These are phyloP conservation scores for Knoxdaviesia capensis DNA, from an alignment of 2,329 filamentous ascomycete genomes.

Conservation along the genomic window DNA sequence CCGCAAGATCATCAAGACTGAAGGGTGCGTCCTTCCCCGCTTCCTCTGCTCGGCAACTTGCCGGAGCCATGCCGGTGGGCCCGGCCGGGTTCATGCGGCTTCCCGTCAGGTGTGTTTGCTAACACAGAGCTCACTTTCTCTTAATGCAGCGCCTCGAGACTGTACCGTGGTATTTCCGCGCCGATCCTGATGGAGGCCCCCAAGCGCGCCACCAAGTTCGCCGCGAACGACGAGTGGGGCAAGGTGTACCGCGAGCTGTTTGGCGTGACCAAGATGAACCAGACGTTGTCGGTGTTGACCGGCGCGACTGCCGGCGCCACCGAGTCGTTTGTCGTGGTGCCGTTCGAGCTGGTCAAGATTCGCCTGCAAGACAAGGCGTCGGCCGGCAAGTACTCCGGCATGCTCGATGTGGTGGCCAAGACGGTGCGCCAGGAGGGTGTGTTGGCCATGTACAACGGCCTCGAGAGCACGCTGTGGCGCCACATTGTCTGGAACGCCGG, in stretches of 20 bases:
- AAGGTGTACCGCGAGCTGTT: constrained; percentile 81
- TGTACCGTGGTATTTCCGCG: constrained; percentile 89
- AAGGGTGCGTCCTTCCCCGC: constrained; percentile 46
- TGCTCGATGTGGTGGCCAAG: constrained; percentile 62
- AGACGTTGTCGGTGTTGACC: constrained; percentile 77
- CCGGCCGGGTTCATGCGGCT: not conserved
- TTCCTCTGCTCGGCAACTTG: not conserved
- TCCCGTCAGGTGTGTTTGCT: not conserved
- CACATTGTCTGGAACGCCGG: constrained; percentile 81
- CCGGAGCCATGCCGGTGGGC: not conserved
- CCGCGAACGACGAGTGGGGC: constrained; percentile 97
- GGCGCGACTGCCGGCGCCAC: constrained; percentile 90
- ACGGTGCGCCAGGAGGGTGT: constrained; percentile 68
- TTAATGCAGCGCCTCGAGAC: constrained; percentile 48
- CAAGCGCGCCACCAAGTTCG: constrained; percentile 95
- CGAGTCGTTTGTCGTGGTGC: constrained; percentile 90
- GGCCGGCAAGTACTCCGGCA: constrained; percentile 68
- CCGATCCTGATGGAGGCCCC: constrained; percentile 93
- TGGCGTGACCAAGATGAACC: constrained; percentile 70
- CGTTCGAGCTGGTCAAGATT: constrained; percentile 97
- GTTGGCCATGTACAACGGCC: constrained; percentile 83
- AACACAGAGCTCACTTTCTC: not conserved
- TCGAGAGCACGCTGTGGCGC: constrained; percentile 92
- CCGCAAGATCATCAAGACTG: constrained; percentile 85
- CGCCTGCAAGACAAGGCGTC: constrained; percentile 89